phyloP scores from a whole-genome alignment of 768 basidiomycete species.

The Daedaleopsis sinensis region DNA sequence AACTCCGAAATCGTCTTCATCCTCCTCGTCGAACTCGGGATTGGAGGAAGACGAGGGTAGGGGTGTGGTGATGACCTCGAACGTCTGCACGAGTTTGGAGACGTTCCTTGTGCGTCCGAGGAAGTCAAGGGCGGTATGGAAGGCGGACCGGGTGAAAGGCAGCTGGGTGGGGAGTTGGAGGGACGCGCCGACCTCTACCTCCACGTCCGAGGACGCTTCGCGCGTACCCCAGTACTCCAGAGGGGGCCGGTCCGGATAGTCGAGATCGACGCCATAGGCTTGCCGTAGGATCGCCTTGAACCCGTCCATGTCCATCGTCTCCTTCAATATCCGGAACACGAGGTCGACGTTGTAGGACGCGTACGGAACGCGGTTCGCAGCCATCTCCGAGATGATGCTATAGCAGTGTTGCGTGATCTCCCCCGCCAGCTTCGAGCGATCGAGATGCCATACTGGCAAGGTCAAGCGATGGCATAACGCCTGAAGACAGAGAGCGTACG shows the following conservation, averaged over 20 bases:
- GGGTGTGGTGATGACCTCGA: slow-evolving; percentile 78
- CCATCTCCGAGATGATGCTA: slow-evolving; percentile 63
- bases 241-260: slow-evolving; percentile 70
- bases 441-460: slow-evolving; percentile 51
- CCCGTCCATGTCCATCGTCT: slow-evolving; percentile 54
- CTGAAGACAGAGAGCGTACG: slow-evolving; percentile 67
- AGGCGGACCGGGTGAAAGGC: slow-evolving; percentile 54
- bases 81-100: slow-evolving; percentile 71
- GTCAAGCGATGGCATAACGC: slow-evolving; percentile 70
- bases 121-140: slow-evolving; percentile 75
- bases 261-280: slow-evolving; percentile 78
- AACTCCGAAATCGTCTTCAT: slow-evolving; percentile 61
- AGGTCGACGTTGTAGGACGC: slow-evolving; percentile 69
- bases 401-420: slow-evolving; percentile 52
- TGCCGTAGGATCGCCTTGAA: slow-evolving; percentile 65
- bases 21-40: slow-evolving; percentile 65
- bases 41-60: slow-evolving; percentile 53
- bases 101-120: slow-evolving; percentile 63
- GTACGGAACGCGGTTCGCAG: slow-evolving; percentile 45
- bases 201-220: background rate
- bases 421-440: slow-evolving; percentile 38
- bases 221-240: slow-evolving; percentile 43
- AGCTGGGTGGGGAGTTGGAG: slow-evolving; percentile 13
- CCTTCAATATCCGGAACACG: slow-evolving; percentile 67
- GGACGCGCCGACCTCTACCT: background rate